Evolutionary conservation across 768 basidiomycete species (phyloP).

Genomic region (Cystobasidium ongulense): DNA sequence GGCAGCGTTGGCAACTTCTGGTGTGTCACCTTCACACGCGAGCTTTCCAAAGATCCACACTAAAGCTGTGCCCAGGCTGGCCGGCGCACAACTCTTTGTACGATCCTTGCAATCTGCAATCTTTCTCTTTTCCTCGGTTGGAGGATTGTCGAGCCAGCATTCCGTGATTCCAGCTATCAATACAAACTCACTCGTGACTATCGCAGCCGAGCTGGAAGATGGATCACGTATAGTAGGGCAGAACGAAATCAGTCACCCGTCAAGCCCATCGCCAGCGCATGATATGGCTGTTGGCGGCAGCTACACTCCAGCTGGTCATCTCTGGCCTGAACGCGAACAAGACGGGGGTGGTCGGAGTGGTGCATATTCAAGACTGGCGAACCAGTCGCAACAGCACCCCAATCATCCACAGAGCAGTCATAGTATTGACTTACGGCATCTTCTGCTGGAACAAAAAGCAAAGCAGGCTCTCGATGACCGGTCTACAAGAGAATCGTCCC

Average conservation of each 20-base stretch:
- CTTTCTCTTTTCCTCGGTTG: conserved; percentile 86
- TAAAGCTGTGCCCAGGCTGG: conserved; percentile 75
- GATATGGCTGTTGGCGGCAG: conserved; percentile 8
- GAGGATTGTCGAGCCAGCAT: conserved; percentile 67
- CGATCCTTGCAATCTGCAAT: conserved; percentile 86
- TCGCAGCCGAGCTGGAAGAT: conserved; percentile 73
- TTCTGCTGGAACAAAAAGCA: conserved; percentile 1
- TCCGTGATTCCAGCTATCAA: conserved; percentile 82
- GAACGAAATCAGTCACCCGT: conserved; percentile 88
- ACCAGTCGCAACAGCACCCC: background rate
- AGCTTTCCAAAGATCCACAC: conserved; percentile 50
- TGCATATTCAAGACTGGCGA: background rate
- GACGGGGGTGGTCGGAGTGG: background rate
- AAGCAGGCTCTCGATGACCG: background rate
- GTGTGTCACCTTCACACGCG: background rate
- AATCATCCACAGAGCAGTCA: background rate
- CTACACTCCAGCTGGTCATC: background rate
- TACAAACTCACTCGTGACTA: conserved; percentile 89
- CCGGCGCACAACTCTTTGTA: conserved; percentile 80
- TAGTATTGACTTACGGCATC: background rate
- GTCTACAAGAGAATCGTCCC: background rate
- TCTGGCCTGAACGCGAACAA: background rate
- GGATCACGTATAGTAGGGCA: conserved; percentile 75
- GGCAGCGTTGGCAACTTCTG: conserved; percentile 48
- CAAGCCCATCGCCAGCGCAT: background rate